Evolutionary conservation across 2,329 filamentous ascomycete genomes (phyloP).

Genomic region (Trichoderma arundinaceum): DNA sequence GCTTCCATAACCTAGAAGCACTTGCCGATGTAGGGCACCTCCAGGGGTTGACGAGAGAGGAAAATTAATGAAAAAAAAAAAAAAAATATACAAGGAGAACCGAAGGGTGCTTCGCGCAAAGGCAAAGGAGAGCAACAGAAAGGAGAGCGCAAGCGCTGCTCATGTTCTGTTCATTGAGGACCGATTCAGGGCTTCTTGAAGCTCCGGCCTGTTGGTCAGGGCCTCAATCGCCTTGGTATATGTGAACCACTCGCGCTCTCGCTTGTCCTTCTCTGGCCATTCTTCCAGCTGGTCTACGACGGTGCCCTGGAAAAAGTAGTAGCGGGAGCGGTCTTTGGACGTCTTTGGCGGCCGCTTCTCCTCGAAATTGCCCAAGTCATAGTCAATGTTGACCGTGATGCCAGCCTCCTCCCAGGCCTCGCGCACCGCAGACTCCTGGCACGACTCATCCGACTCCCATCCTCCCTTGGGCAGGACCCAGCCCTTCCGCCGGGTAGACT

Average conservation of each 20-base stretch:
- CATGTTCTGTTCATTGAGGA: constrained; percentile 67
- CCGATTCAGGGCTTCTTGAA: constrained; percentile 83
- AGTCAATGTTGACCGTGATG: constrained; percentile 82
- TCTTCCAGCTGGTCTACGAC: constrained; percentile 83
- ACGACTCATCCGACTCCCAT: constrained; percentile 94
- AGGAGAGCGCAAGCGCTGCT: background rate
- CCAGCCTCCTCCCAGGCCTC: constrained; percentile 99
- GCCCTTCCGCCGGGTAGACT: constrained; percentile 86
- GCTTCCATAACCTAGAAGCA: background rate
- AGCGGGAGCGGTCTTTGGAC: constrained; percentile 67
- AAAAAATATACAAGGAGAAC: constrained; percentile 22
- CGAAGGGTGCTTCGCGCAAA: background rate
- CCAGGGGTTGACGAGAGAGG: constrained; percentile 1
- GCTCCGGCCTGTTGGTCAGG: constrained; percentile 79
- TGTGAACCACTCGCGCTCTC: constrained; percentile 87
- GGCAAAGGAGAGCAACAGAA: background rate
- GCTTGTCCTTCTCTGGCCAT: constrained; percentile 95
- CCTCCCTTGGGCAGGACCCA: constrained; percentile 98
- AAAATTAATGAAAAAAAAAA: background rate
- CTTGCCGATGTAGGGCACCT: background rate
- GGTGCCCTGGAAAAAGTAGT: constrained; percentile 86
- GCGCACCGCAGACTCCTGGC: constrained; percentile 80
- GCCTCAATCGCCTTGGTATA: constrained; percentile 81
- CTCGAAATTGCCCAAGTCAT: constrained; percentile 83
- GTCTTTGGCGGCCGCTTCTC: constrained; percentile 82